These are phyloP conservation scores for Penicillium ochrochloron DNA, from an alignment of 495 filamentous ascomycete species.

Conservation along the genomic window DNA sequence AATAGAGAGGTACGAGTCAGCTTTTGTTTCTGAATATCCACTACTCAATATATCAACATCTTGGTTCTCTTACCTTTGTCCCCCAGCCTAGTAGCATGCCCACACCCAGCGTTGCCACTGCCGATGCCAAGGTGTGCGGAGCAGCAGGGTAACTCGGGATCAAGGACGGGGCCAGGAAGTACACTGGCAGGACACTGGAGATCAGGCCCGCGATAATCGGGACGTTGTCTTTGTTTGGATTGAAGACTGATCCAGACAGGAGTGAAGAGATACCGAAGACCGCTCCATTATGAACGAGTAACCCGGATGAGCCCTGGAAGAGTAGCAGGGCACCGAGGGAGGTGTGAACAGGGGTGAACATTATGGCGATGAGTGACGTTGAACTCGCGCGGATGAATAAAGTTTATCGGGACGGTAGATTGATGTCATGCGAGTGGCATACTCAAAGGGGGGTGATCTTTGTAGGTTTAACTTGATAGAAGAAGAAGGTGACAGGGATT, in stretches of 20 bases:
- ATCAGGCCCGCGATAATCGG: slow-evolving; percentile 55
- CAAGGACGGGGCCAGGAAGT: slow-evolving; percentile 47
- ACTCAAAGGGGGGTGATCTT: background rate
- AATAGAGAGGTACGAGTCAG: slow-evolving; percentile 11
- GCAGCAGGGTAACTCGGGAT: slow-evolving; percentile 47
- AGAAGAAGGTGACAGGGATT: background rate
- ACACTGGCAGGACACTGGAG: slow-evolving; percentile 47
- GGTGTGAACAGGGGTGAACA: slow-evolving; percentile 65
- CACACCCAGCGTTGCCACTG: slow-evolving; percentile 43
- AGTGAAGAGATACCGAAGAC: slow-evolving; percentile 61
- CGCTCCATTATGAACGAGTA: slow-evolving; percentile 59
- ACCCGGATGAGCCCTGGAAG: slow-evolving; percentile 55
- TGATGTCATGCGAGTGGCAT: slow-evolving; percentile 16
- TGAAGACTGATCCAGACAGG: slow-evolving; percentile 44
- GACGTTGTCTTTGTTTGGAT: slow-evolving; percentile 46
- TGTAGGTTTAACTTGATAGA: background rate
- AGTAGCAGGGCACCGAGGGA: slow-evolving; percentile 59
- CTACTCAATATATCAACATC: background rate
- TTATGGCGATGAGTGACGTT: slow-evolving; percentile 25
- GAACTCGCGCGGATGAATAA: slow-evolving; percentile 11
- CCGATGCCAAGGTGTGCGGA: slow-evolving; percentile 37
- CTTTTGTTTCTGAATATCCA: background rate
- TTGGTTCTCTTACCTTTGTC: slow-evolving; percentile 50
- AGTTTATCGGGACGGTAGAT: slow-evolving; percentile 17
- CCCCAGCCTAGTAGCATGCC: slow-evolving; percentile 60